Conservation (phyloP, 148 eudicot genomes). For the Chenopodium formosanum region DNA sequence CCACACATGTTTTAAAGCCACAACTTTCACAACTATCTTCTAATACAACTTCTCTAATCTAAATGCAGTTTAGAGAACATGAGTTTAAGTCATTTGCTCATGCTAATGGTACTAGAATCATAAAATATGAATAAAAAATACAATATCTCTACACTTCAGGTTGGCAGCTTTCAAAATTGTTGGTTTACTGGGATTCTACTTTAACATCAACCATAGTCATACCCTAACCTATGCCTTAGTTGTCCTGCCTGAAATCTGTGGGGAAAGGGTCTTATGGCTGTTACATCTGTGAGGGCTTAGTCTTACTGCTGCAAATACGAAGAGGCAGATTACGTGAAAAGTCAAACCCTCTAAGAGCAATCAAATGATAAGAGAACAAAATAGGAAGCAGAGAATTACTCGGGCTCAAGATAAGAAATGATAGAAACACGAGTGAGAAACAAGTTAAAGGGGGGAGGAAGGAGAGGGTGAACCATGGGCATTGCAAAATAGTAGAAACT, state of each 20-base stretch:
- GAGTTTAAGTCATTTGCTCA: background rate
- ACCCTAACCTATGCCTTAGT: background rate
- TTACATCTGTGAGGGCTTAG: background rate
- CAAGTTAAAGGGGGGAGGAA: background rate
- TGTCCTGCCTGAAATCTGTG: background rate
- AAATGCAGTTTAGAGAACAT: background rate
- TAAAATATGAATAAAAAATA: background rate
- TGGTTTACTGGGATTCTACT: background rate
- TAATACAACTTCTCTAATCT: background rate
- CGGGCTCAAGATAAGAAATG: no score
- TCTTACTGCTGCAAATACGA: background rate
- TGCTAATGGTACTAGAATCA: background rate
- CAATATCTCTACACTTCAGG: background rate
- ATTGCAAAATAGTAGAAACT: background rate
- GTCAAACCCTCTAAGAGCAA: background rate
- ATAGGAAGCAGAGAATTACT: background rate
- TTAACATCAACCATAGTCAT: background rate
- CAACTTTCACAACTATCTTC: background rate
- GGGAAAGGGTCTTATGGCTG: background rate
- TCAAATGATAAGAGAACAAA: background rate
- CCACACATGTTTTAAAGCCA: background rate
- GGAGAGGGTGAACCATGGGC: background rate
- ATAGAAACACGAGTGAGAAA: background rate
- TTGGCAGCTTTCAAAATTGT: background rate
- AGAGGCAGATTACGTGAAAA: background rate